A percentile compares a stretch with the other conserved stretches of the same genome.
These are phyloP conservation scores for Phytophthora sp. DNA, from an alignment of 352 stramenopile genomes.

Conservation along the genomic window DNA sequence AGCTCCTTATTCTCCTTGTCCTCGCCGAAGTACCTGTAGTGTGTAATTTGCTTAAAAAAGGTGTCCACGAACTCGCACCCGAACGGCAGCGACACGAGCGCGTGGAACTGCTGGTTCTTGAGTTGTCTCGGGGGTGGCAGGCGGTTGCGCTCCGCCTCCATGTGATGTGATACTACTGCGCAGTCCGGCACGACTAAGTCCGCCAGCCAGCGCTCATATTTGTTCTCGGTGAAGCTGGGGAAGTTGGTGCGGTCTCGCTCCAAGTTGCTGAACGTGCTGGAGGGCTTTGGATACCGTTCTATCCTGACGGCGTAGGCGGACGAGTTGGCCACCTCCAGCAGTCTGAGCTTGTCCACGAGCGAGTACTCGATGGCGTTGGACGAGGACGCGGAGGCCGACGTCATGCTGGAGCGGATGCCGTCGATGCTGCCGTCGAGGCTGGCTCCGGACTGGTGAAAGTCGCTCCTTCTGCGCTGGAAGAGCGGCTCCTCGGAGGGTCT, in stretches of 20 bases:
- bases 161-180: constrained; percentile 44
- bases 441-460: constrained; percentile 40
- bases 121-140: constrained; percentile 60
- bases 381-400: constrained; percentile 41
- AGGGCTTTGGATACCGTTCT: constrained; percentile 81
- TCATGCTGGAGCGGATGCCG: constrained; percentile 62
- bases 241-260: constrained; percentile 56
- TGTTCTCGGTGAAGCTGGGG: constrained; percentile 69
- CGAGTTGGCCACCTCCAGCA: constrained; percentile 74
- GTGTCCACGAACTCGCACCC: constrained; percentile 63
- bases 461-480: constrained; percentile 60
- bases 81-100: constrained; percentile 74
- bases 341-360: constrained; percentile 70
- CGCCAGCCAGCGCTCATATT: constrained; percentile 76
- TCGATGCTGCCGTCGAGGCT: constrained; percentile 58
- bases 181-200: constrained; percentile 68
- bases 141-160: constrained; percentile 54
- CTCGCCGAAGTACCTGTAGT: constrained; percentile 73
- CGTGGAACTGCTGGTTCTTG: constrained; percentile 76
- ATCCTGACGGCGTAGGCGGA: constrained; percentile 81
- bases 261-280: constrained; percentile 67
- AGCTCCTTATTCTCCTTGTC: constrained; percentile 78
- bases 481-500: constrained; percentile 62
- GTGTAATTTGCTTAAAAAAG: constrained; percentile 76
- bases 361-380: constrained; percentile 62